Evolutionary conservation across 2,329 filamentous ascomycete species (phyloP).

Genomic region (Fusarium algeriense): DNA sequence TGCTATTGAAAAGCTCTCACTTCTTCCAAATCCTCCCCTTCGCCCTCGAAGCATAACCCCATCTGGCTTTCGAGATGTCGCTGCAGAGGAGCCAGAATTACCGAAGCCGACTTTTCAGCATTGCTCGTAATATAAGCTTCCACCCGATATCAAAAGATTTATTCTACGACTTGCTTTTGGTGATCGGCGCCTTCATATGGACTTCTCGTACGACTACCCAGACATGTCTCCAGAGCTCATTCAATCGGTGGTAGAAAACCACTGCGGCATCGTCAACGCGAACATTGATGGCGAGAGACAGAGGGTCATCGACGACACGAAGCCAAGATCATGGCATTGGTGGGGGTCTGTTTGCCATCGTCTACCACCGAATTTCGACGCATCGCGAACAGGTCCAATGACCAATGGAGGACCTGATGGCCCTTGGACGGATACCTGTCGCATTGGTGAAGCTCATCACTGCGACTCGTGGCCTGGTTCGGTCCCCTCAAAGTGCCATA

Average conservation of each 20-base stretch:
- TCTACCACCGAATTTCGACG: neutral
- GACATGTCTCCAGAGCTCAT: neutral
- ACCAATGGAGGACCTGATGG: neutral
- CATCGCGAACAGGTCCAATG: neutral
- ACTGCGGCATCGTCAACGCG: neutral
- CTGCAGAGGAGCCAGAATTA: neutral
- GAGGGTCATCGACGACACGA: neutral
- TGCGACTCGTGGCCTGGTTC: neutral
- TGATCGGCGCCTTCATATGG: neutral
- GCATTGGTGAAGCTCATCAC: neutral
- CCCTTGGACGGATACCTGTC: neutral
- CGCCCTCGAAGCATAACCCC: neutral
- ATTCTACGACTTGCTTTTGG: neutral
- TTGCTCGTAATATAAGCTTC: neutral
- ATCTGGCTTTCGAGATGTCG: neutral
- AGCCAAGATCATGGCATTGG: neutral
- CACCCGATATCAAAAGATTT: neutral
- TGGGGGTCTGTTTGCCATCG: neutral
- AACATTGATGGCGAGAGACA: neutral
- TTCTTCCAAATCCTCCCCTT: neutral
- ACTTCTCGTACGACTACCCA: neutral
- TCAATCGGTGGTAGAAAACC: neutral
- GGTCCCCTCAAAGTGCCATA: neutral
- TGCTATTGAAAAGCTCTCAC: accelerated
- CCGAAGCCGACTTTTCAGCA: neutral